Evolutionary conservation across 164 flowering plant genomes (phyloP).

Genomic region (Stephania japonica): DNA sequence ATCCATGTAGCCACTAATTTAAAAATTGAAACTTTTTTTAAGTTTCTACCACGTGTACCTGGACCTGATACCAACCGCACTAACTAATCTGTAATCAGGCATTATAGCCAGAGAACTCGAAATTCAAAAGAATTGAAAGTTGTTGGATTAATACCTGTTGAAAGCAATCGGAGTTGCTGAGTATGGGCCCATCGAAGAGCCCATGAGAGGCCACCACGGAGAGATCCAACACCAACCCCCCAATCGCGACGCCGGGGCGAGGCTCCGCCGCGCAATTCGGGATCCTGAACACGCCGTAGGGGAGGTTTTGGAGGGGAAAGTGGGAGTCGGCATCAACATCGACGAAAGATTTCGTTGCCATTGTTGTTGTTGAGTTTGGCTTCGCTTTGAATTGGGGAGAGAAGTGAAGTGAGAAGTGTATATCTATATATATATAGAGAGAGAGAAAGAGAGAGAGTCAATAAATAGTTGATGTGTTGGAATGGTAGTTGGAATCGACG

Average conservation of each 20-base stretch:
- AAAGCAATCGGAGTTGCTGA: conserved; percentile 64
- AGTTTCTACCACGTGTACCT: no score
- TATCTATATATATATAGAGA: no score
- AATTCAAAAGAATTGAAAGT: no score
- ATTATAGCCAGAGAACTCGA: no score
- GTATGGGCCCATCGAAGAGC: conserved; percentile 66
- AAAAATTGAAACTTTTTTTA: no score
- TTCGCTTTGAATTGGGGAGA: background rate
- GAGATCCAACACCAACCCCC: conserved; percentile 79
- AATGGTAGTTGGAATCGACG: no score
- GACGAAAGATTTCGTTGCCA: conserved; percentile 70
- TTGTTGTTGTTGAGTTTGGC: conserved; percentile 5
- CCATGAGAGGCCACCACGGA: conserved; percentile 68
- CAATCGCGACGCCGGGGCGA: conserved; percentile 86
- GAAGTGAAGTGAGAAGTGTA: no score
- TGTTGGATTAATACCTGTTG: conserved; percentile 40
- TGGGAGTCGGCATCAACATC: conserved; percentile 71
- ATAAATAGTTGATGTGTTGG: no score
- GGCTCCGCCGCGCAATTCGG: conserved; percentile 19
- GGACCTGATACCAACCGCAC: no score
- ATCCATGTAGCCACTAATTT: no score
- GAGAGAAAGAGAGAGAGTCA: no score
- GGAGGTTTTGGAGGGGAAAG: conserved; percentile 90
- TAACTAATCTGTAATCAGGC: no score
- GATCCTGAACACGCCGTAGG: conserved; percentile 77